Evolutionary conservation across 1,139 yeast genomes (phyloP).

Genomic region (Sugiyamaella castrensis): DNA sequence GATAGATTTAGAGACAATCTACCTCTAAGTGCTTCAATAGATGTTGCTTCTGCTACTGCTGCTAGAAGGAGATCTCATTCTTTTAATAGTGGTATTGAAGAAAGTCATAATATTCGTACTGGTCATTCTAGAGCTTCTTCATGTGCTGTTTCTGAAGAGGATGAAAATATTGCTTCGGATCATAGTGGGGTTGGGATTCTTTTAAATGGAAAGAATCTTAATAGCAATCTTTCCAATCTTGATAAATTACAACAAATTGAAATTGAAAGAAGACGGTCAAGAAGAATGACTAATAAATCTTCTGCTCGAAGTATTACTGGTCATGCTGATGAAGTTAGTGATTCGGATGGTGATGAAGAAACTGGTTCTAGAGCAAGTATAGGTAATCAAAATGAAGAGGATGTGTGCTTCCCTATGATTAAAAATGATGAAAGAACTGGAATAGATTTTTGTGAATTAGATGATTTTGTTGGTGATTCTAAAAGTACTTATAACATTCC

Average conservation of each 20-base stretch:
- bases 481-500: background rate
- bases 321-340: background rate
- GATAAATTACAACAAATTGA: background rate
- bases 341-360: constrained; percentile 17
- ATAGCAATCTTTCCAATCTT: background rate
- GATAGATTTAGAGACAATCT: constrained; percentile 3
- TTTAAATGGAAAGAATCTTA: constrained; percentile 14
- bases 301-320: constrained; percentile 8
- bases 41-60: constrained; percentile 16
- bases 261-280: constrained; percentile 19
- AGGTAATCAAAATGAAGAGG: constrained; percentile 72
- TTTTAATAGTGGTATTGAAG: constrained; percentile 1
- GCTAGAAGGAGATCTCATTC: constrained; percentile 12
- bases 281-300: constrained; percentile 26
- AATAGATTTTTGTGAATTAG: constrained; percentile 41
- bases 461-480: constrained; percentile 34
- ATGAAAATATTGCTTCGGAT: constrained; percentile 8
- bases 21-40: constrained; percentile 13
- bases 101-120: constrained; percentile 6
- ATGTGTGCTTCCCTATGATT: constrained; percentile 94
- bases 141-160: constrained; percentile 27
- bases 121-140: constrained; percentile 25
- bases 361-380: constrained; percentile 33
- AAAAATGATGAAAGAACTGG: constrained; percentile 47
- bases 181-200: constrained; percentile 19